Evolutionary conservation across 306 rosid genomes (phyloP), one percentile per base, ranked within the genome.

Genomic region (Begonia fuchsioides): DNA sequence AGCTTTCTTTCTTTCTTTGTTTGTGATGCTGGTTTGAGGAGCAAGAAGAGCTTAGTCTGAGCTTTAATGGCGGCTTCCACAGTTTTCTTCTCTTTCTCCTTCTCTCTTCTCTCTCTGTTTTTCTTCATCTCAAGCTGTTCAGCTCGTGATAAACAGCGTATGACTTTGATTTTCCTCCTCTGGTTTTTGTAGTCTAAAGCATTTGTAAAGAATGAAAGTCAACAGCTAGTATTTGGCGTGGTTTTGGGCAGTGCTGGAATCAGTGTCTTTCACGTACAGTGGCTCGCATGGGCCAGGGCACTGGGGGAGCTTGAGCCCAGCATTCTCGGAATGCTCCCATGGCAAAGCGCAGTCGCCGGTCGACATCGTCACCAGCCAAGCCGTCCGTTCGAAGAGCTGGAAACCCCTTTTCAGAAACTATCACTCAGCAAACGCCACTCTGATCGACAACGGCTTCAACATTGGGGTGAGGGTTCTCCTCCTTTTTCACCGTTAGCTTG

Each of bases 261-360:
- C 50, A 2, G 12, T 8, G 10, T 5, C 48, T 41, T 90, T 90
- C 57, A 50, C 76, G 8, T 90, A 90, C 59, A 2, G 13, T 5
- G 94, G 93, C 17, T 1, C 20, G 5, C 43, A 55, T 57, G 95
- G 98, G 3, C 95, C 93, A n/a, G 17, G 18, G 7, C 49, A 62
- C 5, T 84, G 98, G 98, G 98, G 92, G 63, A 69, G 48, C 13
- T 44, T 90, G 57, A 72, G 60, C 53, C 87, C 93, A 47, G 2
- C 3, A 1, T 84, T 38, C 69, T 13, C 69, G 13, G 35, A 53
- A 0, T 90, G 97, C 58, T 62, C 80, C 43, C 54, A 57, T n/a
- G 97, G 97, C 18, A 78, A 76, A 65, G 2, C 43, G 41, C 95
- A 90, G 44, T 72, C 94, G 35, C 95, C 98, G 5, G 65, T 90